Percentiles rank a stretch among this genome's conserved stretches.
phyloP scores from a whole-genome alignment of 192 early-diverging fungal species.

The Jimgerdemannia flammicorona region DNA sequence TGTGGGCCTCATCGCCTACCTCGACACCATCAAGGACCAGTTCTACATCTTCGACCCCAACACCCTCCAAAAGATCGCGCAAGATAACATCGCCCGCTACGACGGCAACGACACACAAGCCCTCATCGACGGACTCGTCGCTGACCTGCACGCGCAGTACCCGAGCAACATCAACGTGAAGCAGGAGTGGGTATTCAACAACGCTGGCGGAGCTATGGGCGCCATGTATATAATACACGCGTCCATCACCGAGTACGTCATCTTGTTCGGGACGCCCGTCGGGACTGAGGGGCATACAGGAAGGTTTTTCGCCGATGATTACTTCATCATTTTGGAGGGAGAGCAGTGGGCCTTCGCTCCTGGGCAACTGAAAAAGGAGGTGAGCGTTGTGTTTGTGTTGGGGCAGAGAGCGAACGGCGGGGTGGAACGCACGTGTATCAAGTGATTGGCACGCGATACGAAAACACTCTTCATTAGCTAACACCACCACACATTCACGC shows the following conservation, averaged over 20 bases:
- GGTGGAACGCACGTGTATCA: no score
- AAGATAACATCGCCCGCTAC: conserved; percentile 31
- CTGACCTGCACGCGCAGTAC: conserved; percentile 28
- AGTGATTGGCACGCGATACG: no score
- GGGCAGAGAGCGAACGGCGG: neutral
- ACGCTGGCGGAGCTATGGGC: conserved; percentile 47
- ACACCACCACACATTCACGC: neutral
- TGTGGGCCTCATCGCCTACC: conserved; percentile 31
- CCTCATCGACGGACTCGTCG: conserved; percentile 28
- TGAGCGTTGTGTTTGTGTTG: neutral
- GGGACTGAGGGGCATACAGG: conserved; percentile 45
- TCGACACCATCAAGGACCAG: conserved; percentile 29
- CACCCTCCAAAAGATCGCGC: conserved; percentile 26
- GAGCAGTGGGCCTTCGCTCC: conserved; percentile 41
- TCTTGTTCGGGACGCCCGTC: conserved; percentile 42
- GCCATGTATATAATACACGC: conserved; percentile 43
- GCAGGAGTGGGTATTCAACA: conserved; percentile 47
- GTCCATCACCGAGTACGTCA: conserved; percentile 43
- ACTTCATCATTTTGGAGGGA: conserved; percentile 42
- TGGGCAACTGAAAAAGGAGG: conserved; percentile 31
- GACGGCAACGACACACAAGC: conserved; percentile 23
- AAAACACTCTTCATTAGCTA: no score
- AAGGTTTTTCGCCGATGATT: conserved; percentile 38
- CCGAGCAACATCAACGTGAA: conserved; percentile 33
- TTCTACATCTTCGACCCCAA: conserved; percentile 38